Percentiles rank a stretch among this genome's conserved stretches.
These are phyloP conservation scores for Vickermania spadyakhi DNA, from an alignment of 208 protist genomes.

Conservation along the genomic window DNA sequence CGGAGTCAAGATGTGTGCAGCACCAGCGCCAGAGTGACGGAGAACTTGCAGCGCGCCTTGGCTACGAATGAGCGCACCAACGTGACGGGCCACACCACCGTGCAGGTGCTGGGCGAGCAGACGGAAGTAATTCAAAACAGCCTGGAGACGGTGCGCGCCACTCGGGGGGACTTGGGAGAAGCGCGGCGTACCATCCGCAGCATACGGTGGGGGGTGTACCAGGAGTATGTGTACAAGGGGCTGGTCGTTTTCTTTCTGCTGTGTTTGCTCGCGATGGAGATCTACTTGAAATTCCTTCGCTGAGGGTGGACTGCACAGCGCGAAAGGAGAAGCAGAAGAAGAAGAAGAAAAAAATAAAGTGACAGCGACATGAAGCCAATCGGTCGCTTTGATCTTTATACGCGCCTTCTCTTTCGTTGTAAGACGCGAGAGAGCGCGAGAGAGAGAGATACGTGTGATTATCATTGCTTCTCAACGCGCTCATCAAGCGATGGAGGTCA, in stretches of 20 bases:
- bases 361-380: too few relatives aligned
- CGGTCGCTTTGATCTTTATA: too few relatives aligned
- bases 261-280: constrained; percentile 39
- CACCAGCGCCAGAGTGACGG: constrained; percentile 16
- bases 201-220: constrained; percentile 64
- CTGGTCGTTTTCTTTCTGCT: constrained; percentile 35
- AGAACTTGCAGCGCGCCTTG: constrained; percentile 56
- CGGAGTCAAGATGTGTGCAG: neutral
- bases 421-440: too few relatives aligned
- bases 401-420: too few relatives aligned
- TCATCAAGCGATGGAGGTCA: too few relatives aligned
- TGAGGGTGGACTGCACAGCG: too few relatives aligned
- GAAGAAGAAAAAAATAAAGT: too few relatives aligned
- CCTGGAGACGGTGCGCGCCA: constrained; percentile 33
- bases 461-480: too few relatives aligned
- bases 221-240: constrained; percentile 66
- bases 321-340: too few relatives aligned
- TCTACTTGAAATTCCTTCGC: constrained; percentile 57
- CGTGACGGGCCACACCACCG: constrained; percentile 46
- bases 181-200: constrained; percentile 44
- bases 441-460: too few relatives aligned
- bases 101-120: constrained; percentile 61
- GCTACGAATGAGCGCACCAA: constrained; percentile 50
- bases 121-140: constrained; percentile 54
- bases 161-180: constrained; percentile 34